Conservation (phyloP, 116 monocot species). For the Cymodocea nodosa region DNA sequence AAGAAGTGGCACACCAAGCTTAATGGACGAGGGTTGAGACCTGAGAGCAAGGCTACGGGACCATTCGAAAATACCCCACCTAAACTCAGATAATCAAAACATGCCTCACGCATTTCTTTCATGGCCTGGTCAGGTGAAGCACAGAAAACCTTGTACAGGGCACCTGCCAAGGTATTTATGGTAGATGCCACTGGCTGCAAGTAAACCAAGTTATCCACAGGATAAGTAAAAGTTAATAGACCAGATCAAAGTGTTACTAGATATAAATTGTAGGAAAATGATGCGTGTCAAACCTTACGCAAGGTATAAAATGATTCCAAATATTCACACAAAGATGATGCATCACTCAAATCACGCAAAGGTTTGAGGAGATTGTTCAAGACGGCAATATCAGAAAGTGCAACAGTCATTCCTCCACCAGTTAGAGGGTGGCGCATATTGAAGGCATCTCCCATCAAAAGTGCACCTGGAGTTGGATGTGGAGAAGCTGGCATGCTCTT, state of each 20-base stretch:
- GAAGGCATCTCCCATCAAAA: slow-evolving; percentile 81
- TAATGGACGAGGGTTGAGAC: slow-evolving; percentile 60
- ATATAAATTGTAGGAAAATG: not conserved
- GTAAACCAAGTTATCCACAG: not conserved
- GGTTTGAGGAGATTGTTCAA: slow-evolving; percentile 63
- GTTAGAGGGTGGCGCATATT: slow-evolving; percentile 89
- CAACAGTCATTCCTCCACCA: slow-evolving; percentile 87
- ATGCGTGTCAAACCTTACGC: slow-evolving; percentile 37
- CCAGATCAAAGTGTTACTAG: not conserved
- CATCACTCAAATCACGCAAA: slow-evolving; percentile 46
- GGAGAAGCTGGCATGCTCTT: slow-evolving; percentile 81
- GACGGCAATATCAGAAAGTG: slow-evolving; percentile 61
- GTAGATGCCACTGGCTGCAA: slow-evolving; percentile 84
- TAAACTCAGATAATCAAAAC: slow-evolving; percentile 70
- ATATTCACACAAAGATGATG: slow-evolving; percentile 54
- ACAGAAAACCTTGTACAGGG: slow-evolving; percentile 72
- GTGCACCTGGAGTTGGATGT: slow-evolving; percentile 68
- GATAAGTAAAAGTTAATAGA: not conserved
- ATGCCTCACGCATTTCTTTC: slow-evolving; percentile 72
- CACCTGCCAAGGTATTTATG: slow-evolving; percentile 81
- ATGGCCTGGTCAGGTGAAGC: slow-evolving; percentile 56
- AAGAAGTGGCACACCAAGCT: slow-evolving; percentile 75
- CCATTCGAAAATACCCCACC: slow-evolving; percentile 63
- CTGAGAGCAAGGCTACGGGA: slow-evolving; percentile 64
- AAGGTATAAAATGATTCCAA: slow-evolving; percentile 83